phyloP scores from a whole-genome alignment of 2,329 filamentous ascomycete genomes.

The Polychaeton citri region DNA sequence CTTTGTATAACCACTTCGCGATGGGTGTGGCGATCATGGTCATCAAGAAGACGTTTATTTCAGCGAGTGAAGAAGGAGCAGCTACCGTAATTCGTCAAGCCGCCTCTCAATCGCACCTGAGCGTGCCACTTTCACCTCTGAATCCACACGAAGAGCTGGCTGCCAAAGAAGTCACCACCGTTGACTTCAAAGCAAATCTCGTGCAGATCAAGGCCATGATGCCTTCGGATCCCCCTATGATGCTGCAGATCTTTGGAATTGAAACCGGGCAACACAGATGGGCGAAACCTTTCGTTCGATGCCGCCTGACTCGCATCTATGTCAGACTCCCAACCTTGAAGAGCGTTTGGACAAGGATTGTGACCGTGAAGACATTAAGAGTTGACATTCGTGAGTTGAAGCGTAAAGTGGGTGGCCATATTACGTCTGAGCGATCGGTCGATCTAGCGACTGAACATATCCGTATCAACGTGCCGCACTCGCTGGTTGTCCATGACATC shows the following conservation, averaged over 20 bases:
- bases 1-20: conserved; percentile 84
- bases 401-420: conserved; percentile 45
- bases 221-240: conserved; percentile 78
- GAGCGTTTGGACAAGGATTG: conserved; percentile 70
- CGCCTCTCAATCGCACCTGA: neutral
- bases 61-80: neutral
- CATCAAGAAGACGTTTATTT: conserved; percentile 36
- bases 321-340: conserved; percentile 75
- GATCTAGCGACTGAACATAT: conserved; percentile 79
- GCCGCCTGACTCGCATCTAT: conserved; percentile 71
- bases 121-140: neutral
- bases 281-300: conserved; percentile 67
- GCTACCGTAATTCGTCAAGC: neutral
- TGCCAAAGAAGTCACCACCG: conserved; percentile 54
- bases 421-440: conserved; percentile 64
- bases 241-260: conserved; percentile 76
- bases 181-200: conserved; percentile 70
- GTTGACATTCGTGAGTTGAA: conserved; percentile 68
- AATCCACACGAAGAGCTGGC: conserved; percentile 13
- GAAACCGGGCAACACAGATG: conserved; percentile 78
- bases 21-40: conserved; percentile 70
- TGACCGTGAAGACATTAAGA: conserved; percentile 70
- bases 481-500: conserved; percentile 76
- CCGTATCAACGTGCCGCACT: conserved; percentile 77
- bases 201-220: conserved; percentile 81